Evolutionary conservation across 2,329 filamentous ascomycete genomes (phyloP).

Genomic region (Cryphonectria parasitica): DNA sequence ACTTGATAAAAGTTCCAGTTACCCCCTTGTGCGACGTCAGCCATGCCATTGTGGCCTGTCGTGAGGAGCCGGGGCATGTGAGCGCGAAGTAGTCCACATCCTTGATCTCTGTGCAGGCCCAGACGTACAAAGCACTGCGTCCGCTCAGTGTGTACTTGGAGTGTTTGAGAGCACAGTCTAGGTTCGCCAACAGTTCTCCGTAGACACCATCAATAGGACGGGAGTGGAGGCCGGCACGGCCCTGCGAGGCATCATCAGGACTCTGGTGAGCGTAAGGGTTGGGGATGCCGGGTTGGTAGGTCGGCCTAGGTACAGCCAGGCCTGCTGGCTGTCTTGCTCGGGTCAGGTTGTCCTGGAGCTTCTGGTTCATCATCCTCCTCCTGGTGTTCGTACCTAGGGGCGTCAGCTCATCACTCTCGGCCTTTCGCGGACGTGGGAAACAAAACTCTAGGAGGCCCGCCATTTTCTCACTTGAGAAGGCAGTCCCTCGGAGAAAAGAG

Average conservation of each 20-base stretch:
- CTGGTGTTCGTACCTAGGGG: neutral
- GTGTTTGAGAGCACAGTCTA: constrained; percentile 46
- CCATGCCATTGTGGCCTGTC: constrained; percentile 47
- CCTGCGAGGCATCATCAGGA: neutral
- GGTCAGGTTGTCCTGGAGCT: neutral
- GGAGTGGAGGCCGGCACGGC: neutral
- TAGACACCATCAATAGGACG: constrained; percentile 35
- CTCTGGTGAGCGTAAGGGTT: constrained; percentile 4
- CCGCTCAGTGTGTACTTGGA: constrained; percentile 53
- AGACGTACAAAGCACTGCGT: constrained; percentile 47
- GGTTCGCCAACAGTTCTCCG: constrained; percentile 42
- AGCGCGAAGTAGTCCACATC: constrained; percentile 44
- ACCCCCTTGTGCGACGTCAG: constrained; percentile 41
- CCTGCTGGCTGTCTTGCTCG: neutral
- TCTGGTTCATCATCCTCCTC: neutral
- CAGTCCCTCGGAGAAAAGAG: neutral
- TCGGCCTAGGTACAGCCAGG: neutral
- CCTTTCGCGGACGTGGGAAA: neutral
- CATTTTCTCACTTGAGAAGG: neutral
- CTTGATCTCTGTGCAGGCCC: constrained; percentile 42
- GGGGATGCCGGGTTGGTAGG: neutral
- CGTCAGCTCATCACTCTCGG: neutral
- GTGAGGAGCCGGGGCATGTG: constrained; percentile 43
- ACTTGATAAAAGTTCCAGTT: constrained; percentile 26
- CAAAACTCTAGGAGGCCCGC: neutral